phyloP scores from a whole-genome alignment of 148 eudicot species.

The Oxyria digyna region DNA sequence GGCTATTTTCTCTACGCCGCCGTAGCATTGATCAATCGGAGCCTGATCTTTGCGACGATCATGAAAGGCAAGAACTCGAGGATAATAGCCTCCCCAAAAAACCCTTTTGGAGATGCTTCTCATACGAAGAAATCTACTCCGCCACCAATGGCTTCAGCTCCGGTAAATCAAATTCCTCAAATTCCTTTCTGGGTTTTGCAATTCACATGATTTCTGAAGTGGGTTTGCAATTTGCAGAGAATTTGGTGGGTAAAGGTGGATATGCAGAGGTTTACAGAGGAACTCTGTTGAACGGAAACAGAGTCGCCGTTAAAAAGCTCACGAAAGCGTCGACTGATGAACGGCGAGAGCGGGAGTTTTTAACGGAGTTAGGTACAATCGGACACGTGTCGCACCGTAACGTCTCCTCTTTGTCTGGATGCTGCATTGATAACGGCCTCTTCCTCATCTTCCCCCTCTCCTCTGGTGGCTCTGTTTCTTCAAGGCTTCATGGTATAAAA shows the following conservation, averaged over 20 bases:
- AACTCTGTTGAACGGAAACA: constrained; percentile 37
- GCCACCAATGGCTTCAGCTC: constrained; percentile 75
- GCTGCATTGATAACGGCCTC: constrained; percentile 81
- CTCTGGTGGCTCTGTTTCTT: constrained; percentile 79
- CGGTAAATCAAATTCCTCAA: constrained; percentile 25
- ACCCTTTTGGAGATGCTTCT: constrained; percentile 84
- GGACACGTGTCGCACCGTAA: constrained; percentile 88
- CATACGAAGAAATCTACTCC: constrained; percentile 60
- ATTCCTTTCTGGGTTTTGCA: neutral
- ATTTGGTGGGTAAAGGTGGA: constrained; percentile 92
- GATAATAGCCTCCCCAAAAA: constrained; percentile 10
- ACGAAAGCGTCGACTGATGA: constrained; percentile 46
- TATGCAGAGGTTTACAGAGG: constrained; percentile 88
- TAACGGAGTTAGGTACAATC: constrained; percentile 84
- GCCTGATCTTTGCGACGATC: neutral
- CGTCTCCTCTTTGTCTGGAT: constrained; percentile 70
- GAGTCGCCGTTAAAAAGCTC: constrained; percentile 81
- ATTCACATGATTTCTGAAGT: neutral
- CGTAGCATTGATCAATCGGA: constrained; percentile 28
- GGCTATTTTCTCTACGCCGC: constrained; percentile 50
- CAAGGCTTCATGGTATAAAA: constrained; percentile 70
- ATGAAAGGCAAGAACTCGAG: neutral
- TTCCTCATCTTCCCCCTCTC: constrained; percentile 73
- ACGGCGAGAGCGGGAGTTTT: constrained; percentile 78
- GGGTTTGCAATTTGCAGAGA: constrained; percentile 30